Evolutionary conservation across 768 basidiomycete species (phyloP), one percentile per base, ranked within the genome.

Genomic region (Hygrocybe punicea): DNA sequence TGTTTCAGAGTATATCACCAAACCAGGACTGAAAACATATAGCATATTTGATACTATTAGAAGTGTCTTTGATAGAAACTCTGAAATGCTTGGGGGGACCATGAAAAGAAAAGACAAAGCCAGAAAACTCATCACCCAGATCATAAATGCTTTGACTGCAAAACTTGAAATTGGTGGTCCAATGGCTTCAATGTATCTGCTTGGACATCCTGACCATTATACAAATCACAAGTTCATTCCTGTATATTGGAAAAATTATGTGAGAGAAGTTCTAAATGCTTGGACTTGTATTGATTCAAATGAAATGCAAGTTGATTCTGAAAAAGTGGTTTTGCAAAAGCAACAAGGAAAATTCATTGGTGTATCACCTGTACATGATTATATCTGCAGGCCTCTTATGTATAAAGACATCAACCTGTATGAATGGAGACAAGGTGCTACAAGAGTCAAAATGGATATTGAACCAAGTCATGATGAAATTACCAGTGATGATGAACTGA

Each of bases 1-100:
- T 60, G 58, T 69, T 11, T 63, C 69, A 13, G 69, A 71, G 39
- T 71, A 71, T 52, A 61, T 70, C 6, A 68, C 68, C 2, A 71
- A 71, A 51, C 29, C 57, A 2, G 40, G 52, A 1, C 45, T 70
- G 14, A 69, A 66, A 24, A 68, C 65, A 13, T 54, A 68, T 57
- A 51, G 25, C 23, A 62, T 70, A 24, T 69, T 70, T 19, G 56
- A 58, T 17, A 53, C 61, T 39, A 58, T 69, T 17, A 59, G 55
- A 53, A 23, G 46, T 29, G 29, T 29, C 4, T 29, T 29, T 29
- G 29, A 29, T 29, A 29, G 29, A 29, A 29, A 29, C 29, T 48
- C 46, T 48, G 46, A 48, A 29, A 48, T 48, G 46, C 24, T 48
- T 13, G 21, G 24, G 4, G 24, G 46, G 6, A 6, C 46, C 11